These are phyloP conservation scores for Wickerhamiella alocasiicola DNA, from an alignment of 805 yeast species.

Conservation along the genomic window DNA sequence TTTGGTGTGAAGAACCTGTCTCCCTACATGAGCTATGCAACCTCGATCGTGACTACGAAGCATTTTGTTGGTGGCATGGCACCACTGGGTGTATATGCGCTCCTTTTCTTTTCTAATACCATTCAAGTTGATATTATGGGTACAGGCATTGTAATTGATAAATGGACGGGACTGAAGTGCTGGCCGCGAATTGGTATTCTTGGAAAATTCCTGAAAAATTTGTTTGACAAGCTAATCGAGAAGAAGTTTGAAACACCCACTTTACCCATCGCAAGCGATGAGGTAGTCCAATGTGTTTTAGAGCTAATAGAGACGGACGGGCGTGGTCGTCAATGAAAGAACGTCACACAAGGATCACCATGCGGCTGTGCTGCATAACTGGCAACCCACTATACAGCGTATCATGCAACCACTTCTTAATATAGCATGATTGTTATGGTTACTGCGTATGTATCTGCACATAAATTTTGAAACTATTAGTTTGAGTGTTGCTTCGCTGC, in stretches of 20 bases:
- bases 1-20: slow-evolving; percentile 38
- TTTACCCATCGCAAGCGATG: slow-evolving; percentile 22
- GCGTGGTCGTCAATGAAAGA: no score
- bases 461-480: no score
- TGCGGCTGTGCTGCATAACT: background rate
- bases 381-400: no score
- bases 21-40: slow-evolving; percentile 53
- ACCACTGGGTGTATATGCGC: slow-evolving; percentile 60
- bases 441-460: no score
- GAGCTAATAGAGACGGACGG: slow-evolving; percentile 27
- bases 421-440: no score
- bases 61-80: slow-evolving; percentile 64
- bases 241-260: slow-evolving; percentile 43
- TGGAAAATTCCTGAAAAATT: slow-evolving; percentile 50
- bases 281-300: slow-evolving; percentile 24
- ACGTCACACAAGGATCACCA: no score
- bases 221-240: slow-evolving; percentile 58
- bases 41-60: slow-evolving; percentile 45
- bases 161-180: slow-evolving; percentile 82
- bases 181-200: slow-evolving; percentile 93
- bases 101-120: slow-evolving; percentile 69
- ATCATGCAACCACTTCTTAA: no score
- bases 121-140: slow-evolving; percentile 48
- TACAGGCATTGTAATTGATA: slow-evolving; percentile 63
- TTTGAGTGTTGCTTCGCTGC: no score